Base-by-base conservation (phyloP, 768 basidiomycete genomes). In the Auricularia heimuer region DNA sequence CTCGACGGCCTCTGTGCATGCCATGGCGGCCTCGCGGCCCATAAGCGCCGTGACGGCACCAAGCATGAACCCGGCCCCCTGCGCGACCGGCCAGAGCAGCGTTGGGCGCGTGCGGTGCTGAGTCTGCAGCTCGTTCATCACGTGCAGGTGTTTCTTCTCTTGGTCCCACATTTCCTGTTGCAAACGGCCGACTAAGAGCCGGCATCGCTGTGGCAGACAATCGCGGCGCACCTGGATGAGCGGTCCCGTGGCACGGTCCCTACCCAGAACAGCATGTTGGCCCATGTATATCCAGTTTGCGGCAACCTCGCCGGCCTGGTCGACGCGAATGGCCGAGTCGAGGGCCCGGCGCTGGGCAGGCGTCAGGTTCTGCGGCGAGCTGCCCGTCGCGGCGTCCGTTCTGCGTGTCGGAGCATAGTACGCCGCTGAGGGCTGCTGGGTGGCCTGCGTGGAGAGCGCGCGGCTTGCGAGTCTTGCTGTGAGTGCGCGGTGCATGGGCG, bases 1-100 rank as follows among this genome's bases (percentile, higher is more conserved):
- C 75, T 98, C 95, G 21, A 98, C 94, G 0, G 95, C 95, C 74
- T 98, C 95, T 0, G 95, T 98, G 71, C 95, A 98, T 4, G 95
- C 95, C 95, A 98, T 98, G 0, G 95, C 94, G 12, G 94, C 93
- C 69, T 97, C 89, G 71, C 86, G 89, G 44, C 95, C 90, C 83
- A 96, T 81, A 24, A 96, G 75, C 0, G 92, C 95, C 0, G 95
- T 97, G 0, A 78, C 82, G 4, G 87, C 88, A 4, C 95, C 95
- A 7, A 98, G 78, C 3, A 89, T 89, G 72, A 90, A 95, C 4
- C 94, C 94, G 62, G 88, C 89, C 4, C 84, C 84, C 72, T 94
- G 92, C 68, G 95, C 96, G 4, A 92, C 80, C 42, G 92, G 90
- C 65, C 86, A 86, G 54, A 98, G 80, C 1, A 88, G 69, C 0